phyloP scores from a whole-genome alignment of 1,284 basidiomycete genomes.

The Pseudozyma thailandica region DNA sequence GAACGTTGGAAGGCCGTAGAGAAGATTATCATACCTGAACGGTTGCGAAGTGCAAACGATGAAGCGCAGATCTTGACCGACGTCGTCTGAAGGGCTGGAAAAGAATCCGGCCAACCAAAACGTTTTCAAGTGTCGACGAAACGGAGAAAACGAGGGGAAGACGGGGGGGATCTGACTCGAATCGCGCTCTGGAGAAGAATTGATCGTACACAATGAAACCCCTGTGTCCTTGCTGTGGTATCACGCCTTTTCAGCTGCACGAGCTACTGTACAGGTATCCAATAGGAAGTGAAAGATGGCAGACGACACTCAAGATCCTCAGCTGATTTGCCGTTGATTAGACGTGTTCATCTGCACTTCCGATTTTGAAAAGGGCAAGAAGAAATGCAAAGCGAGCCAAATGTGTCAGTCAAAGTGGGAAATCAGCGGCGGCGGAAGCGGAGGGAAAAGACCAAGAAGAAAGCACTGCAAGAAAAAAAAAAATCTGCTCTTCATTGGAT shows the following conservation, averaged over 20 bases:
- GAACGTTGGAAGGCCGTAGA: too few relatives aligned
- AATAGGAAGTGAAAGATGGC: slow-evolving; percentile 6
- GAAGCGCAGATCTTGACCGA: background rate
- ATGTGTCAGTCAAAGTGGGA: background rate
- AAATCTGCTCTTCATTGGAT: slow-evolving; percentile 31
- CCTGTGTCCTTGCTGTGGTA: background rate
- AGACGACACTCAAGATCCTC: slow-evolving; percentile 30
- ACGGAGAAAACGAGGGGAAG: too few relatives aligned
- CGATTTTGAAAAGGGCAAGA: slow-evolving; percentile 6
- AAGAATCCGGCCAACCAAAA: slow-evolving; percentile 6
- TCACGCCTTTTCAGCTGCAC: slow-evolving; percentile 18
- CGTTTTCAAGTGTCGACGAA: background rate
- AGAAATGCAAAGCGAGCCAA: slow-evolving; percentile 1
- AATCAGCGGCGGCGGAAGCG: background rate
- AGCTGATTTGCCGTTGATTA: slow-evolving; percentile 14
- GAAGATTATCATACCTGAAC: slow-evolving; percentile 1
- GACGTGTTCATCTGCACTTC: slow-evolving; percentile 6
- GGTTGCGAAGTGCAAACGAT: background rate
- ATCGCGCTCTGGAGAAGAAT: too few relatives aligned
- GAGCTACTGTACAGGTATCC: background rate
- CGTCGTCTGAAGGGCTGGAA: background rate
- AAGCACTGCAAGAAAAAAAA: slow-evolving; percentile 7
- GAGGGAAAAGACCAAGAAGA: background rate
- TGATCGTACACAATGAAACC: background rate
- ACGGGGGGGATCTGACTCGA: slow-evolving; percentile 5